Evolutionary conservation across 331 rosid genomes (phyloP).

Genomic region (Malus hybrid): DNA sequence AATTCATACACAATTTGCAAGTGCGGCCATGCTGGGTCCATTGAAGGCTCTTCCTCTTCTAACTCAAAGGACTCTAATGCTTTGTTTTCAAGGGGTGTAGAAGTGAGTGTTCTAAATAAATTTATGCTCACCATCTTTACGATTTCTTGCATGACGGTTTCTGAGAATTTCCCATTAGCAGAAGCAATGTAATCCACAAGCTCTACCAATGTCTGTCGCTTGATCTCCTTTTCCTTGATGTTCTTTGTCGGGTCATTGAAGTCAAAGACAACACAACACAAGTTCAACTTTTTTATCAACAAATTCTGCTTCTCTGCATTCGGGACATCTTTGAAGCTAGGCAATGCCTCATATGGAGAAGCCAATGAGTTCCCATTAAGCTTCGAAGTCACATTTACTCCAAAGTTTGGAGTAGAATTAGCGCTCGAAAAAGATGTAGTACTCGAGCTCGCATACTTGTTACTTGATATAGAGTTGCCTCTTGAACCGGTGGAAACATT

Average conservation of each 20-base stretch:
- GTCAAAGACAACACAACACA: slow-evolving; percentile 84
- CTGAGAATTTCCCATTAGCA: slow-evolving; percentile 70
- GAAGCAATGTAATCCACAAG: slow-evolving; percentile 92
- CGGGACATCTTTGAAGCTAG: slow-evolving; percentile 78
- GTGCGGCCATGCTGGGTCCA: slow-evolving; percentile 98
- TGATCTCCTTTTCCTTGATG: slow-evolving; percentile 74
- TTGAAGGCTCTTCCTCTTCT: slow-evolving; percentile 95
- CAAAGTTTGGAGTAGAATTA: slow-evolving; percentile 44
- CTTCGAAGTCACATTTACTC: slow-evolving; percentile 50
- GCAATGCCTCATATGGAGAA: slow-evolving; percentile 68
- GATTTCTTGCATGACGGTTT: slow-evolving; percentile 72
- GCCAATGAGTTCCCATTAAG: slow-evolving; percentile 55
- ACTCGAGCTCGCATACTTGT: slow-evolving; percentile 38
- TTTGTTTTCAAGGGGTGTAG: slow-evolving; percentile 82
- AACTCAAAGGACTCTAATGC: slow-evolving; percentile 76
- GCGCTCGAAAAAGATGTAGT: slow-evolving; percentile 29
- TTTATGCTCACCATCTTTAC: slow-evolving; percentile 72
- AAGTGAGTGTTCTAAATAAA: slow-evolving; percentile 69
- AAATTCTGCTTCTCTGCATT: slow-evolving; percentile 81
- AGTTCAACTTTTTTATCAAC: slow-evolving; percentile 70
- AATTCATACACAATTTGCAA: slow-evolving; percentile 86
- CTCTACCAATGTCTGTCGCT: slow-evolving; percentile 82
- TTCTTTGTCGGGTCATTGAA: slow-evolving; percentile 75
- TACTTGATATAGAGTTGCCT: slow-evolving; percentile 35
- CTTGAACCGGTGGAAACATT: slow-evolving; percentile 50